A percentile compares a stretch with the other conserved stretches of the same genome.
Conservation (phyloP, 768 basidiomycete genomes). For the Psilocybe cyanescens region DNA sequence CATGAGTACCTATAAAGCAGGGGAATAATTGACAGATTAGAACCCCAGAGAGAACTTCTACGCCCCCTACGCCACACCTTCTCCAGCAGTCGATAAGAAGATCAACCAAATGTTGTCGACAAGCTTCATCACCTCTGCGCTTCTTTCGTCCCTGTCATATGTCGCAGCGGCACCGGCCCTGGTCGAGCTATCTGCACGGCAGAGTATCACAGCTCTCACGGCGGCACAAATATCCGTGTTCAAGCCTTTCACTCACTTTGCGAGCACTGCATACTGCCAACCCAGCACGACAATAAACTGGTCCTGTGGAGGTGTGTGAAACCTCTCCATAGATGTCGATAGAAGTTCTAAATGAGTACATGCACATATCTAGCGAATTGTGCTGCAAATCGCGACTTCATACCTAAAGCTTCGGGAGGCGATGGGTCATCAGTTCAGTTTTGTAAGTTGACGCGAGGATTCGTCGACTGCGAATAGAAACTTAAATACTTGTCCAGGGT, state of each 20-base stretch:
- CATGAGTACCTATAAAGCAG: not conserved
- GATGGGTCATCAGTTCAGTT: conserved; percentile 40
- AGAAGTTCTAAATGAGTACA: not conserved
- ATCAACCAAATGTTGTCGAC: conserved; percentile 8
- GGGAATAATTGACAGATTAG: not conserved
- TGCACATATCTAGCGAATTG: conserved; percentile 34
- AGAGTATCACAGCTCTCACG: conserved; percentile 33
- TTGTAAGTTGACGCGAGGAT: conserved; percentile 32
- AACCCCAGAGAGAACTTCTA: not conserved
- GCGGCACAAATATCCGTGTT: conserved; percentile 44
- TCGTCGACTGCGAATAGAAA: not conserved
- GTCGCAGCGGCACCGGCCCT: conserved; percentile 12
- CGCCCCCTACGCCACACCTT: not conserved
- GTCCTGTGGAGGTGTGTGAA: conserved; percentile 50
- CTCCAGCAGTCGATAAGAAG: not conserved
- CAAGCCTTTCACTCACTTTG: conserved; percentile 51
- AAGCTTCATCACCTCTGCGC: conserved; percentile 13
- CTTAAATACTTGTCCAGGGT: conserved; percentile 14
- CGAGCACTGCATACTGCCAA: conserved; percentile 54
- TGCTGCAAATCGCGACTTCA: conserved; percentile 43
- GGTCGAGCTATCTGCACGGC: conserved; percentile 16
- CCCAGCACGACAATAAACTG: conserved; percentile 44
- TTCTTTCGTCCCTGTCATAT: conserved; percentile 7
- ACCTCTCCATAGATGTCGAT: not conserved
- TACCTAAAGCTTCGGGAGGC: conserved; percentile 47